These are phyloP conservation scores for Beauveria varroae DNA, from an alignment of 2,329 filamentous ascomycete species.

Conservation along the genomic window DNA sequence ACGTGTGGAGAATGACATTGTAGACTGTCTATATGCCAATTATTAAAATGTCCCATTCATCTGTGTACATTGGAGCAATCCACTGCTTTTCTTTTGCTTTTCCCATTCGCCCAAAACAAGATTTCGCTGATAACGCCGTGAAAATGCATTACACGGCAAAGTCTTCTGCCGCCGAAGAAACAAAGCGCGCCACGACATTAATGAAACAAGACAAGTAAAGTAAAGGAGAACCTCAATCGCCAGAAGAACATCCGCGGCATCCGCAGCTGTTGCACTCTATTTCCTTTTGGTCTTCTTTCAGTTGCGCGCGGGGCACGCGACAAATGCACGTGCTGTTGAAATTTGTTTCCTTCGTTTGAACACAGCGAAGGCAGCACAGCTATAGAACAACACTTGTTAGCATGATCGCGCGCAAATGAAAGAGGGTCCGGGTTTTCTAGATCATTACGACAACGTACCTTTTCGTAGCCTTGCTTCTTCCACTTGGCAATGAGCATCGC, in stretches of 20 bases:
- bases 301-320: conserved; percentile 78
- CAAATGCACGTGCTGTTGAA: conserved; percentile 98
- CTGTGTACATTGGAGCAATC: neutral
- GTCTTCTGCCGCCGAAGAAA: neutral
- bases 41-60: neutral
- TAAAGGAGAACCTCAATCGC: conserved; percentile 48
- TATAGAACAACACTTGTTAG: conserved; percentile 30
- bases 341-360: conserved; percentile 99
- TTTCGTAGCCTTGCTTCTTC: conserved; percentile 99
- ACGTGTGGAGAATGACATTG: neutral
- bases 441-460: conserved; percentile 46
- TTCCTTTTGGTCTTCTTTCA: conserved; percentile 76
- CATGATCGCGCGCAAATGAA: neutral
- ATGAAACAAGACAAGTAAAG: neutral
- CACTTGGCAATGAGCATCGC: conserved; percentile 95
- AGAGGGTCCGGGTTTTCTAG: too few species aligned
- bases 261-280: conserved; percentile 95
- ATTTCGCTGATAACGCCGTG: conserved; percentile 3
- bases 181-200: neutral
- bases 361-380: conserved; percentile 91
- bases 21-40: neutral
- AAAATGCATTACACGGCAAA: neutral
- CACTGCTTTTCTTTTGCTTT: neutral
- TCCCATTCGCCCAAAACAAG: conserved; percentile 2
- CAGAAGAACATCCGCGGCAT: conserved; percentile 82